Evolutionary conservation across 2,329 filamentous ascomycete genomes (phyloP).

Genomic region (Cephalotrichum gorgonifer): DNA sequence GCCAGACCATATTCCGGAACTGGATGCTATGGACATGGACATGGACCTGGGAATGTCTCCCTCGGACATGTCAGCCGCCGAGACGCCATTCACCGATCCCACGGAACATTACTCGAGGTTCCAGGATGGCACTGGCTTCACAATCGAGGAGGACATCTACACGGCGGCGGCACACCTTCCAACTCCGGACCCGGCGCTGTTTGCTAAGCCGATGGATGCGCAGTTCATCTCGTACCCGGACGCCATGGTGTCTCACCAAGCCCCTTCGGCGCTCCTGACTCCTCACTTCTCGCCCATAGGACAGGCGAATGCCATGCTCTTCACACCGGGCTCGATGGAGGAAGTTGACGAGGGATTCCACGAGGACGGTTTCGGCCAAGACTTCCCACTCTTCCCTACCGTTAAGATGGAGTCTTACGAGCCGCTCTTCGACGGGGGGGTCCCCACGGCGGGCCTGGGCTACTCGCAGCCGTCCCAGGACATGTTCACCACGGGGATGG

Average conservation of each 20-base stretch:
- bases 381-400: conserved; percentile 55
- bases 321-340: conserved; percentile 51
- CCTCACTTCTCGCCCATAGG: conserved; percentile 57
- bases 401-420: conserved; percentile 29
- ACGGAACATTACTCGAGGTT: conserved; percentile 49
- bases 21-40: conserved; percentile 30
- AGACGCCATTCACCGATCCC: conserved; percentile 16
- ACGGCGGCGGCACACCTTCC: conserved; percentile 40
- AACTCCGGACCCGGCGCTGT: conserved; percentile 20
- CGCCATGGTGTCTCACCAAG: background rate
- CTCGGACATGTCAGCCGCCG: conserved; percentile 21
- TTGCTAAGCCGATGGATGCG: conserved; percentile 30
- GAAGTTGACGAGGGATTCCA: conserved; percentile 53
- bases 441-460: conserved; percentile 38
- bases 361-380: conserved; percentile 33
- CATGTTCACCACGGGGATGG: conserved; percentile 29
- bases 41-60: conserved; percentile 26
- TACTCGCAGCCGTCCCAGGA: conserved; percentile 44
- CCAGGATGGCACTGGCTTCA: conserved; percentile 51
- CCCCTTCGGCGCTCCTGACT: conserved; percentile 3
- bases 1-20: conserved; percentile 13
- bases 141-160: conserved; percentile 53
- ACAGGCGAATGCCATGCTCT: conserved; percentile 59
- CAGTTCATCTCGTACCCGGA: background rate
- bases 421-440: conserved; percentile 33